Base-by-base conservation (phyloP, 1,139 yeast species). In the Geotrichum europaeum region DNA sequence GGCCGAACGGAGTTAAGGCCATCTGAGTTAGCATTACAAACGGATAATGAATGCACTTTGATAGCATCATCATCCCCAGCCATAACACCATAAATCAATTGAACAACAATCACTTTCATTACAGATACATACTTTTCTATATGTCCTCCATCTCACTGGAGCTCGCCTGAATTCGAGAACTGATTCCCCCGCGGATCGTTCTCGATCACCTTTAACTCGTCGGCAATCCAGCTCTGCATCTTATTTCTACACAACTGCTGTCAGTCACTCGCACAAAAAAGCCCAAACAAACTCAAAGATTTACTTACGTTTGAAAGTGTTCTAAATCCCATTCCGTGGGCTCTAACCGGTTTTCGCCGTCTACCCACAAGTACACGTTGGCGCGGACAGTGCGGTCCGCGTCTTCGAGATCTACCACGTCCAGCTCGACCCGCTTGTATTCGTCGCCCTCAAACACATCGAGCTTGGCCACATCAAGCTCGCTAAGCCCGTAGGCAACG, bases 401-500 rank as follows among this genome's bases (percentile, higher is more conserved):
- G 0, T 63, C 59, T 6, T 57, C 62, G 10, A 59, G 53, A 50
- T 68, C 72, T 4, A 50, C 45, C 2, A 71, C 71, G 0, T 54
- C 43, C 1, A 71, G 69, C 15, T 22, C 25, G 49, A 58, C 60
- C 20, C 75, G 65, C 20, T 51, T 53, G 59, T 73, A 73, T 57
- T 73, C 75, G 49, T 67, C 70, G 0, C 75, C 75, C 59, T 73
- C 76, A 62, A 73, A 73, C 2, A 58, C 55, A 55, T 73, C 76
- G 18, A 73, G 65, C 47, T 60, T 66, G 10, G 40, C 36, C 5
- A 73, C 43, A 13, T 69, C 70, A 5, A 55, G 65, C 1, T 56
- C 63, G 9, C 68, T 64, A 2, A 73, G 58, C 36, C 69, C 66
- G 59, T 65, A 67, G 1, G 67, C 75, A 3, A 73, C 66, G 13